Percentiles rank a stretch among this genome's conserved stretches.
phyloP scores from a whole-genome alignment of 2,329 filamentous ascomycete species.

The Trichocomaceae sp. region DNA sequence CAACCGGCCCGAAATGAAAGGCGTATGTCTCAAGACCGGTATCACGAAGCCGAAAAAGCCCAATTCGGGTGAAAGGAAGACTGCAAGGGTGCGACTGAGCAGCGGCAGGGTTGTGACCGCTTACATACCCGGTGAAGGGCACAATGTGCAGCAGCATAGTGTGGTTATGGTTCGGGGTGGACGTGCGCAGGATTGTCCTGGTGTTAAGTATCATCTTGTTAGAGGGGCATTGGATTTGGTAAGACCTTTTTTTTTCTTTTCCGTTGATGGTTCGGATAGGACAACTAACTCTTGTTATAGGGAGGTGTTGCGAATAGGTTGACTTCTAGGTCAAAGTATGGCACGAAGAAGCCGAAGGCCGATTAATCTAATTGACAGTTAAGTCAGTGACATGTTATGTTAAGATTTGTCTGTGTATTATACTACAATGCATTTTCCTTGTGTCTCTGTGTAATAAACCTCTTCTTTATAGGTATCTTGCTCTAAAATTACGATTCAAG shows the following conservation, averaged over 20 bases:
- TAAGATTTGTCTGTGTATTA: not conserved
- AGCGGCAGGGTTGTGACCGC: conserved; percentile 81
- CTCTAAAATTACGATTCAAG: not conserved
- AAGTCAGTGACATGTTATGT: not conserved
- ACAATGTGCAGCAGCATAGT: conserved; percentile 98
- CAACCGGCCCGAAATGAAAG: conserved; percentile 76
- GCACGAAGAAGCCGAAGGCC: conserved; percentile 96
- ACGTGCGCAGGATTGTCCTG: conserved; percentile 91
- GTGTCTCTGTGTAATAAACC: not conserved
- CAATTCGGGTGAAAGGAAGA: conserved; percentile 95
- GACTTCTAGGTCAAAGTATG: conserved; percentile 89
- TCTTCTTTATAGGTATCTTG: not conserved
- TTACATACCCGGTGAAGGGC: conserved; percentile 93
- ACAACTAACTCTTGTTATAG: conserved; percentile 41
- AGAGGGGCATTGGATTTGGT: conserved; percentile 90
- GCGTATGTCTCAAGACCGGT: conserved; percentile 90
- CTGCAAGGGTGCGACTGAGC: conserved; percentile 81
- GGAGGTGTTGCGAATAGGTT: conserved; percentile 82
- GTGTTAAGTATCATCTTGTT: conserved; percentile 93
- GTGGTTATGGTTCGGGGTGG: conserved; percentile 95
- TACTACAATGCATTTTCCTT: not conserved
- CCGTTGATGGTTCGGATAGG: conserved; percentile 15
- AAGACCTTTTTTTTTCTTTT: conserved; percentile 35
- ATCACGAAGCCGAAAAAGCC: conserved; percentile 97
- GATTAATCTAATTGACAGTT: conserved; percentile 49